Conservation (phyloP, 495 filamentous ascomycete genomes). For the Evansstolkia leycettana region DNA sequence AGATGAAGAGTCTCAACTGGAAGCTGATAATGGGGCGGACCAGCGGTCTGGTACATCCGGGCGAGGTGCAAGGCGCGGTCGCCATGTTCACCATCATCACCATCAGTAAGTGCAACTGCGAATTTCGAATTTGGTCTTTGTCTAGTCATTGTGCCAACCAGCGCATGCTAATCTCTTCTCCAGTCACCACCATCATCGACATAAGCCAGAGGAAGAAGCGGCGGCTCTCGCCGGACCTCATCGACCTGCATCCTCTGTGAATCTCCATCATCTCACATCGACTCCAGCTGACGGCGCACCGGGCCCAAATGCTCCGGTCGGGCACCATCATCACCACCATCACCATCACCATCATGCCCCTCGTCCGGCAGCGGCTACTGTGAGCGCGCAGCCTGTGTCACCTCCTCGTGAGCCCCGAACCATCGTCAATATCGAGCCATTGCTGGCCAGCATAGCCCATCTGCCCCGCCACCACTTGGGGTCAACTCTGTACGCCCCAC, state of each 20-base stretch:
- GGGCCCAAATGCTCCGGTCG: conserved; percentile 29
- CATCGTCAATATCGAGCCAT: conserved; percentile 49
- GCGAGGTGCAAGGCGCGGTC: conserved; percentile 43
- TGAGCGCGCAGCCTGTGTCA: conserved; percentile 20
- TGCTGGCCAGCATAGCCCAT: conserved; percentile 56
- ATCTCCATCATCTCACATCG: conserved; percentile 24
- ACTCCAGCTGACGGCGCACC: conserved; percentile 23
- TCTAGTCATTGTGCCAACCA: no score
- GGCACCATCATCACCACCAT: conserved; percentile 41
- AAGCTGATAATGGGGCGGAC: conserved; percentile 45
- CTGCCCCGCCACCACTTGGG: conserved; percentile 73
- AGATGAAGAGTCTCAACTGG: conserved; percentile 44
- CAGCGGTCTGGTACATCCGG: conserved; percentile 44
- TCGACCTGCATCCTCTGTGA: conserved; percentile 18
- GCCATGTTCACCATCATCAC: conserved; percentile 43
- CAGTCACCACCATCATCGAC: conserved; percentile 68
- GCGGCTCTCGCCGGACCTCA: conserved; percentile 24
- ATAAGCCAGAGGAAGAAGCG: conserved; percentile 53
- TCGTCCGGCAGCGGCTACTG: conserved; percentile 18
- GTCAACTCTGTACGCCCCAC: conserved; percentile 46
- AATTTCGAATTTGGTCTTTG: neutral
- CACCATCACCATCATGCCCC: conserved; percentile 40
- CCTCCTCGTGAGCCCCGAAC: conserved; percentile 49
- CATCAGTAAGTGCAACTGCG: conserved; percentile 50
- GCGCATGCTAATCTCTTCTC: conserved; percentile 13